Conservation (phyloP, 371 early-diverging fungal genomes). For the Apophysomyces sp. region DNA sequence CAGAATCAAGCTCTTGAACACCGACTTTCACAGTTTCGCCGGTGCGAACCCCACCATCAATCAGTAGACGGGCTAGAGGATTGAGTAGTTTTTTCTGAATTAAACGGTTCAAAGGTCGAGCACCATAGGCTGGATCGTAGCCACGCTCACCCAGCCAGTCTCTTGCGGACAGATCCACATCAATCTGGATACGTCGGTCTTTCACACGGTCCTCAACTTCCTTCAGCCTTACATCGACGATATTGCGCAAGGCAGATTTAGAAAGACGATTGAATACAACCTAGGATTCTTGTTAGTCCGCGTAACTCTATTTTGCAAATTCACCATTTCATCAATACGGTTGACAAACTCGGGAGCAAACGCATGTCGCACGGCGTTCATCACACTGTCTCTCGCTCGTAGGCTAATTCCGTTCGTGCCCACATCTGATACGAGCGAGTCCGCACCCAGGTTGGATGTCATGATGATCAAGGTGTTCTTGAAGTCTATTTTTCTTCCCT, state of each 20-base stretch:
- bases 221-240: slow-evolving; percentile 78
- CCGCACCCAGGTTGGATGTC: slow-evolving; percentile 85
- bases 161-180: slow-evolving; percentile 68
- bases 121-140: slow-evolving; percentile 89
- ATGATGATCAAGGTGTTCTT: slow-evolving; percentile 91
- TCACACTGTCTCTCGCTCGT: slow-evolving; percentile 58
- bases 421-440: slow-evolving; percentile 67
- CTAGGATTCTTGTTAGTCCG: slow-evolving; percentile 14
- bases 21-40: slow-evolving; percentile 61
- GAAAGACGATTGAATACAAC: slow-evolving; percentile 70
- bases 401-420: slow-evolving; percentile 19
- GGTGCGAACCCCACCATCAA: slow-evolving; percentile 75
- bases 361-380: slow-evolving; percentile 69
- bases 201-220: slow-evolving; percentile 75
- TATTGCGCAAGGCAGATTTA: slow-evolving; percentile 61
- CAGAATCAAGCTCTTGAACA: slow-evolving; percentile 20
- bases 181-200: slow-evolving; percentile 73
- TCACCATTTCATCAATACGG: slow-evolving; percentile 81
- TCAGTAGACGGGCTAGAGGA: slow-evolving; percentile 75
- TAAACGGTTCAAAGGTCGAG: slow-evolving; percentile 77
- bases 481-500: slow-evolving; percentile 88
- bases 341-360: slow-evolving; percentile 94
- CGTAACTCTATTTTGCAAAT: neutral
- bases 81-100: slow-evolving; percentile 82
- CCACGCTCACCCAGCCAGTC: slow-evolving; percentile 79